phyloP scores from a whole-genome alignment of 2,329 filamentous ascomycete genomes.

The Penicillium sp. region DNA sequence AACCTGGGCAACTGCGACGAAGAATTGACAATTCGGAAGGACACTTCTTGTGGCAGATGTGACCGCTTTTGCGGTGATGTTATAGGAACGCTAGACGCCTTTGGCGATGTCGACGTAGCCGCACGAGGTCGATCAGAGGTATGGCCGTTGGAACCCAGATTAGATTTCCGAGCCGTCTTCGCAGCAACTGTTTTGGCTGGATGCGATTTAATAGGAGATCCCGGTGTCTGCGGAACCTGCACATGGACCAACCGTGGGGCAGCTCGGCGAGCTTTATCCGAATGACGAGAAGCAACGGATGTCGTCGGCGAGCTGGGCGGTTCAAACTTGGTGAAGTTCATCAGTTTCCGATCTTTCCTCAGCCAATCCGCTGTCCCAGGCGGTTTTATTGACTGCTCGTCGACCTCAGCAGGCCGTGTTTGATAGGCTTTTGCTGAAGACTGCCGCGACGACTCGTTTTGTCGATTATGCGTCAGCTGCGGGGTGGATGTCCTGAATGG shows the following conservation, averaged over 20 bases:
- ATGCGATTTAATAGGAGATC: neutral
- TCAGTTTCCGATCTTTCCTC: constrained; percentile 29
- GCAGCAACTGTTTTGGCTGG: neutral
- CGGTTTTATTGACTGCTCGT: constrained; percentile 4
- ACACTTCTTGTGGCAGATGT: constrained; percentile 15
- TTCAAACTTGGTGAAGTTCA: constrained; percentile 32
- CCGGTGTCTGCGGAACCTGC: constrained; percentile 6
- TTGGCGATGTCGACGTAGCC: neutral
- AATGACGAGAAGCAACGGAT: constrained; percentile 21
- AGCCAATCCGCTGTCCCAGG: constrained; percentile 24
- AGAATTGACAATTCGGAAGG: constrained; percentile 33
- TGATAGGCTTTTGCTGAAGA: constrained; percentile 6
- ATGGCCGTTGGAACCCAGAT: neutral
- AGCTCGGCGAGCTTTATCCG: constrained; percentile 12
- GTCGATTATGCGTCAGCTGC: neutral
- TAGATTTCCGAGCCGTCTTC: neutral
- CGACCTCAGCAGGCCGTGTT: neutral
- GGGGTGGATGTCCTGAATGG: neutral
- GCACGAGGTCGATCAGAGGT: neutral
- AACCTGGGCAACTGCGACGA: constrained; percentile 41
- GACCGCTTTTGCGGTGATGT: neutral
- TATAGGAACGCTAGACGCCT: neutral
- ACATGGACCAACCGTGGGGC: constrained; percentile 5
- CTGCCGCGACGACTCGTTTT: neutral
- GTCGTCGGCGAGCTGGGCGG: constrained; percentile 38